These are phyloP conservation scores for Pseudogymnoascus sp. DNA, from an alignment of 2,329 filamentous ascomycete species.

Conservation along the genomic window DNA sequence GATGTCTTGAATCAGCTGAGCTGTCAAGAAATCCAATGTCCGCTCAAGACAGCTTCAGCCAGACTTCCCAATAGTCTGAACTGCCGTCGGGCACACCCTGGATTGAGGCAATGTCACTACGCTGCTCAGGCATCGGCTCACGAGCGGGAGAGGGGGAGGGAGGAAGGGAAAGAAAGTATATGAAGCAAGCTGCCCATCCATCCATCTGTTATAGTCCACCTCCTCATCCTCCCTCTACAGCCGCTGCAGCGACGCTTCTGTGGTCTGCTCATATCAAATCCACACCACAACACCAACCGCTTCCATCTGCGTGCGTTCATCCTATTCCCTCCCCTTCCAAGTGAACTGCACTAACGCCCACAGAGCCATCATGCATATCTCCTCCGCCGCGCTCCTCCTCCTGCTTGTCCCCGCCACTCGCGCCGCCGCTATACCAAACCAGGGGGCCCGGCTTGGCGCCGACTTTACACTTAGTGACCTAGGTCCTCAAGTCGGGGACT, in stretches of 20 bases:
- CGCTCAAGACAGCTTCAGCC: background rate
- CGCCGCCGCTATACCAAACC: background rate
- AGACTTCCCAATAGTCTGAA: background rate
- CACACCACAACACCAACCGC: background rate
- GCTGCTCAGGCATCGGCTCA: background rate
- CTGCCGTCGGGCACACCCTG: background rate
- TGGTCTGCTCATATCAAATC: background rate
- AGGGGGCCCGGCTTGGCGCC: background rate
- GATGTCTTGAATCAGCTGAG: background rate
- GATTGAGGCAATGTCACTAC: background rate
- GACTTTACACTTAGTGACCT: background rate
- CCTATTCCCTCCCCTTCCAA: background rate
- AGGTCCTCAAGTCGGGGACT: too few relatives aligned
- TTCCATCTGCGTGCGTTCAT: background rate
- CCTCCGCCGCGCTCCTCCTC: background rate
- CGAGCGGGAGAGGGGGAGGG: background rate
- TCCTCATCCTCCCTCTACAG: background rate
- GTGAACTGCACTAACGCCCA: background rate
- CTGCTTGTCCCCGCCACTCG: background rate
- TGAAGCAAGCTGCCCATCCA: background rate
- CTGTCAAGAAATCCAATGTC: background rate
- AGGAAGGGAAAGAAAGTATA: background rate
- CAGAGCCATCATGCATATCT: background rate
- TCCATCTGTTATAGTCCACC: background rate
- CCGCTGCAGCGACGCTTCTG: background rate